phyloP scores from a whole-genome alignment of 2,329 filamentous ascomycete species.

The Microsporum audouinii region DNA sequence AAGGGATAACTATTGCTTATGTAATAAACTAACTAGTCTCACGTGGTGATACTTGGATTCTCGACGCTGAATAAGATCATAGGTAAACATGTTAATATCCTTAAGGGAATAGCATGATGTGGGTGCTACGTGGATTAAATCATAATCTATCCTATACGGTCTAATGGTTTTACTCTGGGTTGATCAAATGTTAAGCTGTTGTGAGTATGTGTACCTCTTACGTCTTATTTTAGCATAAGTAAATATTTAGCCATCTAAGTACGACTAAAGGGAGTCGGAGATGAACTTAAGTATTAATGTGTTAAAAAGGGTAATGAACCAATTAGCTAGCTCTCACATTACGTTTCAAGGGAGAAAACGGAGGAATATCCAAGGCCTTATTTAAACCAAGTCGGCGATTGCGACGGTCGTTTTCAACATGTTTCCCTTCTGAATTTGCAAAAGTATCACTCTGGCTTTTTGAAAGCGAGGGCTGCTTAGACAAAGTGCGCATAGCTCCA shows the following conservation, averaged over 20 bases:
- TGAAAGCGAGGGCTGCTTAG: background rate
- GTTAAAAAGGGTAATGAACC: background rate
- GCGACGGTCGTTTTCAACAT: background rate
- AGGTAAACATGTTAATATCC: too few species aligned
- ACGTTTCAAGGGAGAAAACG: conserved; percentile 3
- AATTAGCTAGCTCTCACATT: background rate
- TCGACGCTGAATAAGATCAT: too few species aligned
- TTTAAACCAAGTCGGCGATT: background rate
- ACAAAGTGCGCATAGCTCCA: background rate
- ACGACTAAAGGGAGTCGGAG: background rate
- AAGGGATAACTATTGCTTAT: background rate
- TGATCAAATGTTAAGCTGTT: too few species aligned
- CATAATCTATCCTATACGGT: too few species aligned
- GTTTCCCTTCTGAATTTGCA: background rate
- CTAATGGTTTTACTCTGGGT: too few species aligned
- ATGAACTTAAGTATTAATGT: background rate
- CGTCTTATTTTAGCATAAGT: too few species aligned
- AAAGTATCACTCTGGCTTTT: background rate
- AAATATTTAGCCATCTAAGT: too few species aligned
- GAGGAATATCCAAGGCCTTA: background rate
- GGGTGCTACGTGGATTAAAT: too few species aligned
- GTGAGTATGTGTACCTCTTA: too few species aligned
- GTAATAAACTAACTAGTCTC: background rate
- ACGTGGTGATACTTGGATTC: too few species aligned
- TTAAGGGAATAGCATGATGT: too few species aligned